These are phyloP conservation scores for Yamadazyma philogaea DNA, from an alignment of 805 yeast genomes.

Conservation along the genomic window DNA sequence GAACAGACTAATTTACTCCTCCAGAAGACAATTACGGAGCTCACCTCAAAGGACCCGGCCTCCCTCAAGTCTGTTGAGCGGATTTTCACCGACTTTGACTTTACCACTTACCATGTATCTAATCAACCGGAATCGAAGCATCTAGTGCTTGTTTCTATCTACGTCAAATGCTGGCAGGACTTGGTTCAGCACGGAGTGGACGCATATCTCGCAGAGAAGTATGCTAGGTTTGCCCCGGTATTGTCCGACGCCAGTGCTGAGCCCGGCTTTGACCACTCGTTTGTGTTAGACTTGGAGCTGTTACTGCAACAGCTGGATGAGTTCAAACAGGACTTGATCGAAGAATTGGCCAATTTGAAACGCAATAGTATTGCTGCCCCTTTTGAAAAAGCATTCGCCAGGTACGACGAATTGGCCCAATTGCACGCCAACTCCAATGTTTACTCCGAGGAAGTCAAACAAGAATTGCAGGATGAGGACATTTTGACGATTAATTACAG, in stretches of 20 bases:
- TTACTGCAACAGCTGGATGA: conserved; percentile 41
- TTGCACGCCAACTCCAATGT: conserved; percentile 41
- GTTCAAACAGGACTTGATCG: conserved; percentile 49
- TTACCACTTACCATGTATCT: conserved; percentile 88
- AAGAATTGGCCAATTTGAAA: conserved; percentile 70
- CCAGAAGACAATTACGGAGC: conserved; percentile 74
- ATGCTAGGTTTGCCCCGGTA: conserved; percentile 32
- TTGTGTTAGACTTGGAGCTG: conserved; percentile 58
- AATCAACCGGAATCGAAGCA: conserved; percentile 72
- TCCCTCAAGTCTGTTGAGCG: conserved; percentile 61
- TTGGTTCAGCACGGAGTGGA: conserved; percentile 64
- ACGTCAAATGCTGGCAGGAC: conserved; percentile 76
- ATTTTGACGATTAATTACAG: conserved; percentile 78
- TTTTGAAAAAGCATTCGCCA: conserved; percentile 77
- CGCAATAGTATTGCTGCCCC: conserved; percentile 91
- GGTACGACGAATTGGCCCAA: conserved; percentile 67
- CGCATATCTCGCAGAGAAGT: conserved; percentile 50
- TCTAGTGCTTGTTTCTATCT: conserved; percentile 61
- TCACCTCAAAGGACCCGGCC: conserved; percentile 50
- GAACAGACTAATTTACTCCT: conserved; percentile 81
- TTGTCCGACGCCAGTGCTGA: conserved; percentile 48
- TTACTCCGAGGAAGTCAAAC: conserved; percentile 43
- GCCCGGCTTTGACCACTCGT: conserved; percentile 76
- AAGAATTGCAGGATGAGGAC: conserved; percentile 47
- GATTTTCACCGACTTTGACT: conserved; percentile 91